A percentile compares a stretch with the other conserved stretches of the same genome.
phyloP scores from a whole-genome alignment of 2,329 filamentous ascomycete species.

The Anthostomella pinea region DNA sequence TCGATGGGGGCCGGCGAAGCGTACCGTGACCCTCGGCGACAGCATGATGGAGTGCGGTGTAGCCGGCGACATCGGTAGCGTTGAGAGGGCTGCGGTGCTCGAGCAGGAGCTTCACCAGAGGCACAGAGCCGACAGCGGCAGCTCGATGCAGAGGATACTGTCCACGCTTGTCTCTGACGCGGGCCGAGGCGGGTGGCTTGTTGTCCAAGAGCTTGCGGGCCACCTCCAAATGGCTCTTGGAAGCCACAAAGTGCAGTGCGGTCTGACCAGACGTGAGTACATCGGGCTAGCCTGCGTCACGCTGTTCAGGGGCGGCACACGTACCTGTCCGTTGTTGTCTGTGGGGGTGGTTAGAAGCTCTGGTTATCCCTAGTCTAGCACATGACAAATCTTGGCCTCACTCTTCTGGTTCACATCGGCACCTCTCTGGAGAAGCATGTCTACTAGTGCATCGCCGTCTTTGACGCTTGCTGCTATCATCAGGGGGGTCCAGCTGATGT shows the following conservation, averaged over 20 bases:
- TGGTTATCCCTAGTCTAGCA: too few relatives aligned
- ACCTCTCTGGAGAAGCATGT: constrained; percentile 64
- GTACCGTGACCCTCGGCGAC: constrained; percentile 70
- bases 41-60: constrained; percentile 87
- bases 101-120: constrained; percentile 78
- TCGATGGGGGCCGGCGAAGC: constrained; percentile 16
- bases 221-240: constrained; percentile 82
- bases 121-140: constrained; percentile 83
- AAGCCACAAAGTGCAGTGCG: constrained; percentile 85
- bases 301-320: constrained; percentile 1
- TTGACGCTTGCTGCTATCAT: constrained; percentile 79
- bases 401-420: constrained; percentile 75
- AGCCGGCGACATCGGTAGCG: constrained; percentile 75
- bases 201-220: constrained; percentile 73
- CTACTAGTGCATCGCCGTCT: constrained; percentile 66
- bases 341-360: constrained; percentile 10
- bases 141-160: constrained; percentile 90
- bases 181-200: constrained; percentile 67
- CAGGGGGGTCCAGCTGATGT: constrained; percentile 75
- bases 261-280: constrained; percentile 52
- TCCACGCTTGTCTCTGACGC: constrained; percentile 81
- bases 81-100: constrained; percentile 78
- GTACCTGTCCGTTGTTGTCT: constrained; percentile 66
- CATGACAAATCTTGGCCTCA: too few relatives aligned
- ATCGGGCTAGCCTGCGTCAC: constrained; percentile 1